These are phyloP conservation scores for Gentiana straminea DNA, from an alignment of 257 asterid species.

Conservation along the genomic window DNA sequence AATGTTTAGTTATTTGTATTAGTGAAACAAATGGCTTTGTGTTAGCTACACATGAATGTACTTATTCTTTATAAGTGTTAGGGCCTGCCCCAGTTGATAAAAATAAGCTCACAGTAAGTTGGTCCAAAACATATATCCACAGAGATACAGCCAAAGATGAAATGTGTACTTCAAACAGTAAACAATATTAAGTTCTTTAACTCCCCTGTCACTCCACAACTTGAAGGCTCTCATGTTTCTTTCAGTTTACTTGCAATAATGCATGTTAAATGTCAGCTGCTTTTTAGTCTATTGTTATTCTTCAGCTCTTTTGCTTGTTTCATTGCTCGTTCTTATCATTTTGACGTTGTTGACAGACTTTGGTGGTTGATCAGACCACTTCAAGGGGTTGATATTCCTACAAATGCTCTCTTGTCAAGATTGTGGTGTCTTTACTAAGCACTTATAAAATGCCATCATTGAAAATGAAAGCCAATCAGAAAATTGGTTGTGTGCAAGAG, in stretches of 20 bases:
- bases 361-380: slow-evolving; percentile 29
- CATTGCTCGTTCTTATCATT: slow-evolving; percentile 4
- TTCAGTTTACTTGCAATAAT: neutral
- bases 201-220: neutral
- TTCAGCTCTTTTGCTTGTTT: neutral
- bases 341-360: slow-evolving; percentile 19
- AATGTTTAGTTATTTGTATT: too few relatives aligned
- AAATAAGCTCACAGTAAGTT: too few relatives aligned
- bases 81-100: too few relatives aligned
- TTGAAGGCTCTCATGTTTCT: too few relatives aligned
- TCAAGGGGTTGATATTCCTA: slow-evolving; percentile 24
- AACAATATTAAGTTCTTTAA: neutral
- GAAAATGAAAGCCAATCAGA: slow-evolving; percentile 68
- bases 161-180: neutral
- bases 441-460: slow-evolving; percentile 81
- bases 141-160: too few relatives aligned
- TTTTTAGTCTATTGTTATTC: neutral
- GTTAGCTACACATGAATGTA: too few relatives aligned
- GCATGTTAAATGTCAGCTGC: neutral
- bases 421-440: slow-evolving; percentile 19
- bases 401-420: slow-evolving; percentile 32
- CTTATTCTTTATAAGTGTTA: too few relatives aligned
- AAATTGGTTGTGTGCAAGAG: slow-evolving; percentile 44
- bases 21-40: too few relatives aligned
- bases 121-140: too few relatives aligned